Evolutionary conservation across 1,284 basidiomycete species (phyloP), one percentile per base, ranked within the genome.

Genomic region (Phellopilus nigrolimitatus): DNA sequence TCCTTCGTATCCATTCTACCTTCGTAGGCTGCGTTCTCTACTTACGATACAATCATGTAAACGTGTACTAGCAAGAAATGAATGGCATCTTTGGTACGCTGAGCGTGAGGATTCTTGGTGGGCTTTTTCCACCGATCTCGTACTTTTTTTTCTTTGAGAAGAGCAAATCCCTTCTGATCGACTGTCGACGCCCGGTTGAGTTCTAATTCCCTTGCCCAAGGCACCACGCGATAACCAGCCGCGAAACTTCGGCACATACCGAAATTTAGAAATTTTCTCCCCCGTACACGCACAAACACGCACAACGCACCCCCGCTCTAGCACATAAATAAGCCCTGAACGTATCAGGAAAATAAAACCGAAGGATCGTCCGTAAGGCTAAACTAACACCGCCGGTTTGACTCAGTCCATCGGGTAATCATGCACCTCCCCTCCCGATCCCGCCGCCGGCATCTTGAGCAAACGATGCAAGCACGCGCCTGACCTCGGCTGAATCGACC

Each of bases 401-500:
- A 31, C 27, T 33, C 31, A 12, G 31, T n/a, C 31, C n/a, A n/a
- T 33, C 31, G 31, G 7, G 34, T n/a, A n/a, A n/a, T 37, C 34
- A 37, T n/a, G n/a, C 43, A 21, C 41, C 31, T 34, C 34, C 30
- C 27, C 31, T 19, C 15, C 19, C 36, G 6, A 38, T 46, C 4
- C 44, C 51, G 25, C 33, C 50, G 34, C 43, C 7, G 2, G 8
- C 7, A 31, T n/a, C 27, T n/a, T 25, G 39, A 33, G 19, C 42
- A 27, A 30, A 8, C 3, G 30, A 6, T 22, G 49, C 45, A 21
- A 56, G 50, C 6, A 36, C 50, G 17, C 46, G 50, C n/a, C 54
- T 25, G 24, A 70, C 66, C 47, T 69, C 68, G 10, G 56, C 62
- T 38, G 67, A 64, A 4, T 66, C n/a, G 68, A 60, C 68, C 12